phyloP scores from a whole-genome alignment of 495 filamentous ascomycete species.

The Xylaria castorea region DNA sequence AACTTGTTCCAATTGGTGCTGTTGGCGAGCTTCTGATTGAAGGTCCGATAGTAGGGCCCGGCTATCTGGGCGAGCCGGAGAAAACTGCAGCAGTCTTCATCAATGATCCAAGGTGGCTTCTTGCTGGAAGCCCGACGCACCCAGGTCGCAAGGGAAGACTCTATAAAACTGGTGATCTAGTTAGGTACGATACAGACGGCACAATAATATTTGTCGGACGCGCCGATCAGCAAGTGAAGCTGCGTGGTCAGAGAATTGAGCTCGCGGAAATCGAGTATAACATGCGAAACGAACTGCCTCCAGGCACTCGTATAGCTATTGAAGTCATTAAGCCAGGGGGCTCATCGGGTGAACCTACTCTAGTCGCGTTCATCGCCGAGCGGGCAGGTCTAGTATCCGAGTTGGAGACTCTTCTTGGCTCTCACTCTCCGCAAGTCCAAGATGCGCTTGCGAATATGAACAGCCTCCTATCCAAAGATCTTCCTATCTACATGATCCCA shows the following conservation, averaged over 20 bases:
- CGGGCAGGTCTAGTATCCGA: conserved; percentile 35
- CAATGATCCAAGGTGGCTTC: conserved; percentile 56
- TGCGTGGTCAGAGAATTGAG: conserved; percentile 71
- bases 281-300: conserved; percentile 46
- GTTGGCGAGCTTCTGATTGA: conserved; percentile 70
- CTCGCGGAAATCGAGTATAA: conserved; percentile 71
- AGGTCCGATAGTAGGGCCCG: conserved; percentile 59
- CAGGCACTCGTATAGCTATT: conserved; percentile 43
- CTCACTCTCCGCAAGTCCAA: conserved; percentile 38
- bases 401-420: conserved; percentile 32
- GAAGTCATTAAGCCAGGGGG: conserved; percentile 54
- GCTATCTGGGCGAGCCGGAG: conserved; percentile 56
- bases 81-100: conserved; percentile 58
- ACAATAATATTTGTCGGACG: conserved; percentile 67
- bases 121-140: conserved; percentile 44
- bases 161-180: conserved; percentile 74
- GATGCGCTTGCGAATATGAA: conserved; percentile 40
- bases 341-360: conserved; percentile 42
- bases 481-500: conserved; percentile 67
- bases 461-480: conserved; percentile 43
- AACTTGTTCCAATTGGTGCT: conserved; percentile 62
- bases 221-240: conserved; percentile 69
- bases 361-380: conserved; percentile 51
- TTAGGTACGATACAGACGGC: conserved; percentile 64
- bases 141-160: conserved; percentile 58